These are phyloP conservation scores for Suhomyces coccinellae DNA, from an alignment of 1,139 yeast species.

Conservation along the genomic window DNA sequence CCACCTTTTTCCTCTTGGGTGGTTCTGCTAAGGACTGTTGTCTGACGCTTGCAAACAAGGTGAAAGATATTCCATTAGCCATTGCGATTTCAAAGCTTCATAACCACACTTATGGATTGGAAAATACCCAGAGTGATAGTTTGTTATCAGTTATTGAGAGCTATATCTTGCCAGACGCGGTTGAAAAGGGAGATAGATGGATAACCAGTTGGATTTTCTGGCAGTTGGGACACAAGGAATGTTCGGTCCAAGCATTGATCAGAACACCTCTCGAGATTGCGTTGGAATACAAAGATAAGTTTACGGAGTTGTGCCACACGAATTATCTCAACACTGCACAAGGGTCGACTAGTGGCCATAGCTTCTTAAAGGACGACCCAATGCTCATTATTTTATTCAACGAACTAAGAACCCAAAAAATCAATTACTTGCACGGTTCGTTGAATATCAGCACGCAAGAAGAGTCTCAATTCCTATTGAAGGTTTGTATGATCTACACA, in stretches of 20 bases:
- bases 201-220: conserved; percentile 78
- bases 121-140: conserved; percentile 36
- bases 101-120: conserved; percentile 20
- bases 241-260: conserved; percentile 66
- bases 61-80: conserved; percentile 70
- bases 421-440: conserved; percentile 51
- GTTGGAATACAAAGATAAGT: conserved; percentile 21
- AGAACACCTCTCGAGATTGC: conserved; percentile 52
- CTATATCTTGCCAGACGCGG: conserved; percentile 58
- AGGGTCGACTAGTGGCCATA: conserved; percentile 17
- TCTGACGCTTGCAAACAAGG: conserved; percentile 65
- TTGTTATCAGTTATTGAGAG: conserved; percentile 50
- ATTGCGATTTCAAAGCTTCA: conserved; percentile 71
- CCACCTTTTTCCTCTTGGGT: conserved; percentile 84
- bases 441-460: conserved; percentile 42
- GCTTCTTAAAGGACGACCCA: conserved; percentile 75
- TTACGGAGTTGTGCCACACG: conserved; percentile 27
- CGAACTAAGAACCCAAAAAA: conserved; percentile 53
- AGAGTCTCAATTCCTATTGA: conserved; percentile 63
- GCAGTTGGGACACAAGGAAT: conserved; percentile 54
- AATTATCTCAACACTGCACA: conserved; percentile 19
- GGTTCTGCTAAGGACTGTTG: conserved; percentile 76
- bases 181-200: conserved; percentile 76
- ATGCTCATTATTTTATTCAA: conserved; percentile 68
- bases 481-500: conserved; percentile 65